phyloP scores from a whole-genome alignment of 2,329 filamentous ascomycete genomes.

The Aspergillus piperis region DNA sequence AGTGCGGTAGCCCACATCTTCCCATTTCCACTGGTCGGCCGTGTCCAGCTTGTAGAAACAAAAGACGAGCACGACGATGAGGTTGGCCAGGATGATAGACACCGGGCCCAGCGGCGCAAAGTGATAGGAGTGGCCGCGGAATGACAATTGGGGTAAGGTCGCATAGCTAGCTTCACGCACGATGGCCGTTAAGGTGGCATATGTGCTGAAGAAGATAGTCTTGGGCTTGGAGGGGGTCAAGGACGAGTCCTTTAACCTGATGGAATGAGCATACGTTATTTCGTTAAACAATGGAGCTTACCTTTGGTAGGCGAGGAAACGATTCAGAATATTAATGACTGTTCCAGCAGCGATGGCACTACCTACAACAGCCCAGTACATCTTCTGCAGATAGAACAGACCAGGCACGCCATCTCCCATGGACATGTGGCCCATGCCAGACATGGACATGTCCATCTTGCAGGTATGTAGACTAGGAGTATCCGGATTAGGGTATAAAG shows the following conservation, averaged over 20 bases:
- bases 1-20: conserved; percentile 58
- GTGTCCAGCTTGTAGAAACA: conserved; percentile 59
- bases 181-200: conserved; percentile 58
- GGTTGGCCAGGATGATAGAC: conserved; percentile 44
- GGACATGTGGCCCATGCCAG: conserved; percentile 42
- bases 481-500: background rate
- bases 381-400: conserved; percentile 51
- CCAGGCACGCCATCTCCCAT: conserved; percentile 47
- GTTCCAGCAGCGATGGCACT: conserved; percentile 39
- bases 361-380: conserved; percentile 56
- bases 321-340: conserved; percentile 47
- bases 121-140: conserved; percentile 36
- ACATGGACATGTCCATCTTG: conserved; percentile 26
- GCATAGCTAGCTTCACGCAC: conserved; percentile 56
- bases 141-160: conserved; percentile 38
- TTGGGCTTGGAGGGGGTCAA: conserved; percentile 57
- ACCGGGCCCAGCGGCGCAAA: conserved; percentile 44
- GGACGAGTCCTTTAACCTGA: conserved; percentile 48
- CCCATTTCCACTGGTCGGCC: conserved; percentile 52
- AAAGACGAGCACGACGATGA: conserved; percentile 54
- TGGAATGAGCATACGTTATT: conserved; percentile 4
- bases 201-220: conserved; percentile 47
- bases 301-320: conserved; percentile 53
- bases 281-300: conserved; percentile 21
- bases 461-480: background rate